phyloP scores from a whole-genome alignment of 176 grass and related monocot species.

The Oryza punctata region DNA sequence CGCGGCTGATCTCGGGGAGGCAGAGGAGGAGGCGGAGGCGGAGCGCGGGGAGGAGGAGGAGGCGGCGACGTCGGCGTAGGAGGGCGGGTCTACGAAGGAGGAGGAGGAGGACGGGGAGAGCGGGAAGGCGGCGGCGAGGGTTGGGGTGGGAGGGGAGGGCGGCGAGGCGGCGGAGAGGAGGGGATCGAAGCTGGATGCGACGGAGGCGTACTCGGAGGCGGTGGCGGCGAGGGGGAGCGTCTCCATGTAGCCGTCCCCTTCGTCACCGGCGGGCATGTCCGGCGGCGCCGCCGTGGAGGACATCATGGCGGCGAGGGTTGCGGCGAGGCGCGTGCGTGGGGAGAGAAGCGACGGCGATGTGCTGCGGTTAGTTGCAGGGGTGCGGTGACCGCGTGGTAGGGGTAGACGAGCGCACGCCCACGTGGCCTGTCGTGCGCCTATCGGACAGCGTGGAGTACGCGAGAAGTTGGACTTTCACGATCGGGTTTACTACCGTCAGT shows the following conservation, averaged over 20 bases:
- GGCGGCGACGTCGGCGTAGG: constrained; percentile 83
- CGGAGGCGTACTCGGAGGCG: constrained; percentile 46
- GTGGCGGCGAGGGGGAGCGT: constrained; percentile 58
- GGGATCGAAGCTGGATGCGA: constrained; percentile 45
- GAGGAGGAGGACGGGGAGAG: constrained; percentile 57
- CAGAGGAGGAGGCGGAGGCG: constrained; percentile 33
- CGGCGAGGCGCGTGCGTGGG: background rate
- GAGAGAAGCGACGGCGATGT: background rate
- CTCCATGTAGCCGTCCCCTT: constrained; percentile 60
- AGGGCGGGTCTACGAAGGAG: constrained; percentile 90
- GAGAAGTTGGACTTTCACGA: background rate
- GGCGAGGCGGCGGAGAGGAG: constrained; percentile 42
- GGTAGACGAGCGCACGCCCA: background rate
- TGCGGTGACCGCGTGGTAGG: constrained; percentile 34
- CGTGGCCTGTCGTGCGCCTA: background rate
- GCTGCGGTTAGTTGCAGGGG: constrained; percentile 15
- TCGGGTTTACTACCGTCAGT: background rate
- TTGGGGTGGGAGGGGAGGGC: constrained; percentile 30
- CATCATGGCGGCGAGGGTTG: constrained; percentile 20
- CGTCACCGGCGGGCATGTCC: background rate
- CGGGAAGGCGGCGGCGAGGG: constrained; percentile 2
- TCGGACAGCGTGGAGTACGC: background rate
- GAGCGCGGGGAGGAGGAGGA: constrained; percentile 52
- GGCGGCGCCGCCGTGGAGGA: constrained; percentile 16
- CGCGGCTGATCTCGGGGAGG: constrained; percentile 61